phyloP scores from a whole-genome alignment of 2,329 filamentous ascomycete genomes.

The Balansia obtecta region DNA sequence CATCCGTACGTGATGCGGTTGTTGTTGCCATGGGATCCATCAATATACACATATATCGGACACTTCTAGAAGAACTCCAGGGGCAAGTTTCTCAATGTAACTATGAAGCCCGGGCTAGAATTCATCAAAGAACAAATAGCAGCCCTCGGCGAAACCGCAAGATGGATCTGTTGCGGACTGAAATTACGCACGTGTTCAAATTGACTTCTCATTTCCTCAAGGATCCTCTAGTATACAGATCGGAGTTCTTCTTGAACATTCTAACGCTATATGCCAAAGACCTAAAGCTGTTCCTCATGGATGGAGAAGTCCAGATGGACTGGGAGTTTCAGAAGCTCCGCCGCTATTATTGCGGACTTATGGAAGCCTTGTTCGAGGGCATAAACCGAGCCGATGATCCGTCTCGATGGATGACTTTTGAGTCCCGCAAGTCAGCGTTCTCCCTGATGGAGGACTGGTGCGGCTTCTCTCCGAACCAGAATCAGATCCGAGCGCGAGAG shows the following conservation, averaged over 20 bases:
- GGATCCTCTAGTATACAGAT: constrained; percentile 63
- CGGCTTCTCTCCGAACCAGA: constrained; percentile 85
- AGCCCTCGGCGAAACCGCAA: constrained; percentile 69
- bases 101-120: constrained; percentile 72
- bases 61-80: constrained; percentile 79
- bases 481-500: constrained; percentile 68
- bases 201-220: constrained; percentile 83
- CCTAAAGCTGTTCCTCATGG: constrained; percentile 85
- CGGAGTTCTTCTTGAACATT: constrained; percentile 85
- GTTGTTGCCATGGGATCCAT: constrained; percentile 89
- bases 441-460: constrained; percentile 99
- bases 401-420: constrained; percentile 92
- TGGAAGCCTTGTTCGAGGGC: constrained; percentile 86
- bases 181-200: constrained; percentile 93
- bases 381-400: constrained; percentile 78
- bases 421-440: constrained; percentile 89
- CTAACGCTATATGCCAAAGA: constrained; percentile 85
- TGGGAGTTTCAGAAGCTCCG: constrained; percentile 88
- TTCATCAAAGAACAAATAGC: constrained; percentile 79
- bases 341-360: constrained; percentile 84
- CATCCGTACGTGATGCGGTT: constrained; percentile 76
- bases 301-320: constrained; percentile 86
- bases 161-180: constrained; percentile 78
- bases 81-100: constrained; percentile 77
- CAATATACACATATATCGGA: constrained; percentile 86